Evolutionary conservation across 257 asterid species (phyloP).

Genomic region (Hygrophila difformis): DNA sequence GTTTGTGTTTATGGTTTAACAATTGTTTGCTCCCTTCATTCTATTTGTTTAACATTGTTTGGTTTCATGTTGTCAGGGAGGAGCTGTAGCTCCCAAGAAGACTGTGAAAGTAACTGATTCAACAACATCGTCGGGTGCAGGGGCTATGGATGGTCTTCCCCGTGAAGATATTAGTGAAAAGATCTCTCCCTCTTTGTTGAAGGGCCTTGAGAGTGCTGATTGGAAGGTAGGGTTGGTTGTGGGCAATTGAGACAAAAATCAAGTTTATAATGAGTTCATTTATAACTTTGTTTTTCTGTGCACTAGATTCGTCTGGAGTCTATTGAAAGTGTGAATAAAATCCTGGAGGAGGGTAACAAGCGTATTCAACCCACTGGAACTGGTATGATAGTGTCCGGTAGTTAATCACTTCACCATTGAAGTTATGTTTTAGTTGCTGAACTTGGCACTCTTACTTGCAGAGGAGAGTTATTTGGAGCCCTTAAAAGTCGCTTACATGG

Average conservation of each 20-base stretch:
- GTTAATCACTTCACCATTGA: not conserved
- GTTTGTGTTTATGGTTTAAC: not conserved
- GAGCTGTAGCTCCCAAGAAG: constrained; percentile 77
- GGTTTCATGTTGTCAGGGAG: constrained; percentile 41
- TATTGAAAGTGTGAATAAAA: constrained; percentile 82
- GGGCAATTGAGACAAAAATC: too few relatives aligned
- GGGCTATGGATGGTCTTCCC: constrained; percentile 89
- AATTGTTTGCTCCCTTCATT: constrained; percentile 2
- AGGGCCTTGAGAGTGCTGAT: constrained; percentile 91
- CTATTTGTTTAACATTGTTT: not conserved
- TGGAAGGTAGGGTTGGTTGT: constrained; percentile 74
- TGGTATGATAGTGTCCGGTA: constrained; percentile 38
- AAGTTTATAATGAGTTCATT: not conserved
- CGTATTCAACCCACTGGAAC: constrained; percentile 94
- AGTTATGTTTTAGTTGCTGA: constrained; percentile 1
- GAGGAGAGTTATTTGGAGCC: constrained; percentile 90
- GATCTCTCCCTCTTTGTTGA: constrained; percentile 72
- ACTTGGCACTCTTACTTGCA: constrained; percentile 15
- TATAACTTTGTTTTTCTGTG: not conserved
- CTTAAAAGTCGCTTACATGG: constrained; percentile 73
- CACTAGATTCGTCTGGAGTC: constrained; percentile 83
- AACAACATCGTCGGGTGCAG: constrained; percentile 35
- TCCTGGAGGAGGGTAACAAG: constrained; percentile 89
- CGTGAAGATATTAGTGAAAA: constrained; percentile 97
- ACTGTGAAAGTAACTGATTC: constrained; percentile 61